Conservation (phyloP, 164 flowering plant genomes). For the Dillenia suffruticosa region DNA sequence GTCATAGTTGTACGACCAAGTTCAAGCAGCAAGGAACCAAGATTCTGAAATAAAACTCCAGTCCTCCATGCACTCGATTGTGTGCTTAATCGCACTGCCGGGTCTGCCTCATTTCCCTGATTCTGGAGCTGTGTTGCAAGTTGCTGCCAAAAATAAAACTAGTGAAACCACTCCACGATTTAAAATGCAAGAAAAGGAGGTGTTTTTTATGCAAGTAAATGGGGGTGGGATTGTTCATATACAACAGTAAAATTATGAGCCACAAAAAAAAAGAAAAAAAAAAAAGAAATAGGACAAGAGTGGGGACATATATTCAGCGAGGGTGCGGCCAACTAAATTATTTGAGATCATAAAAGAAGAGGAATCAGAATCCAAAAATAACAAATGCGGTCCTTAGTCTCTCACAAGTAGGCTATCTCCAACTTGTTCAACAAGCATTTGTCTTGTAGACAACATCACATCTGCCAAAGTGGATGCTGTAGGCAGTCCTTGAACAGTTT, state of each 20-base stretch:
- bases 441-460: slow-evolving; percentile 56
- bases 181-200: too few species aligned
- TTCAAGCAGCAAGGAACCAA: slow-evolving; percentile 84
- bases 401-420: slow-evolving; percentile 62
- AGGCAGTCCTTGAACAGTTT: slow-evolving; percentile 43
- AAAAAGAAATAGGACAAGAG: background rate
- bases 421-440: slow-evolving; percentile 50
- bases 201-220: too few species aligned
- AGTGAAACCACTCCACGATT: too few species aligned
- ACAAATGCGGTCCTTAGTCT: slow-evolving; percentile 3
- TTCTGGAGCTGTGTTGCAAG: slow-evolving; percentile 52
- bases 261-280: background rate
- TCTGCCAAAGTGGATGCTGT: slow-evolving; percentile 75
- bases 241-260: too few species aligned
- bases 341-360: too few species aligned
- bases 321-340: too few species aligned
- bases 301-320: too few species aligned
- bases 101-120: slow-evolving; percentile 50
- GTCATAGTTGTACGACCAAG: slow-evolving; percentile 91
- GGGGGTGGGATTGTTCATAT: too few species aligned
- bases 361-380: too few species aligned
- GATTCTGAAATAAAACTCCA: slow-evolving; percentile 58
- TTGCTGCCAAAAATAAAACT: slow-evolving; percentile 43
- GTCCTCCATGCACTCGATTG: slow-evolving; percentile 61
- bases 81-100: slow-evolving; percentile 32